Base-by-base conservation (phyloP, 352 stramenopile genomes). In the Phytophthora idaei region DNA sequence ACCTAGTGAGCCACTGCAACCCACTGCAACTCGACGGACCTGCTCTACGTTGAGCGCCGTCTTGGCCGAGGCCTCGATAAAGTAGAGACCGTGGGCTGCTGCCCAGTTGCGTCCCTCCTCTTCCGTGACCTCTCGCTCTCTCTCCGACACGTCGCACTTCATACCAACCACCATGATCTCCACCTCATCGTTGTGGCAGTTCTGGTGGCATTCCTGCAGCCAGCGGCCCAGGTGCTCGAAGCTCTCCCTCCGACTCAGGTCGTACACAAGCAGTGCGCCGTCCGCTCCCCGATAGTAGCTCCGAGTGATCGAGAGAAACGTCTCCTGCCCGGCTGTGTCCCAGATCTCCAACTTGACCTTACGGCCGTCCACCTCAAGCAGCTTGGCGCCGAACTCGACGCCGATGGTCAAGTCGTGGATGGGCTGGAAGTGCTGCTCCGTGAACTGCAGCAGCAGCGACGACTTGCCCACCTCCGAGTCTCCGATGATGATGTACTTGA, bases 321-420 rank as follows among this genome's bases (percentile, higher is more conserved):
- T 93, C 59, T 97, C 91, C 67, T 97, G 90, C 3, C 90, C 91
- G 14, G 91, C 91, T 1, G 91, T 97, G 64, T 97, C 91, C 91
- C 91, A 97, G 44, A 97, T 97, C 80, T 97, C 86, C 27, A 97
- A 81, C 73, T 97, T 97, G 21, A 96, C 85, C 57, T 96, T 87
- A 41, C 85, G 77, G 14, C 83, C 81, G 48, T 95, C 87, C 45
- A 97, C 77, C 45, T 92, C 77, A 1, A 95, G 77, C 51, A 96
- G 71, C 73, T 97, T 97, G 34, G 88, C 85, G 14, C 89, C 90
- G 64, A 97, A 97, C 73, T 97, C 91, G 25, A 97, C 90, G 61
- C 91, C 90, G 65, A 97, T 96, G 25, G 90, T 97, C 58, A 97
- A 79, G 71, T 96, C 89, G 71, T 97, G 91, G 48, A 93, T 90